phyloP scores from a whole-genome alignment of 441 rosid species.

The Gossypium aridum region DNA sequence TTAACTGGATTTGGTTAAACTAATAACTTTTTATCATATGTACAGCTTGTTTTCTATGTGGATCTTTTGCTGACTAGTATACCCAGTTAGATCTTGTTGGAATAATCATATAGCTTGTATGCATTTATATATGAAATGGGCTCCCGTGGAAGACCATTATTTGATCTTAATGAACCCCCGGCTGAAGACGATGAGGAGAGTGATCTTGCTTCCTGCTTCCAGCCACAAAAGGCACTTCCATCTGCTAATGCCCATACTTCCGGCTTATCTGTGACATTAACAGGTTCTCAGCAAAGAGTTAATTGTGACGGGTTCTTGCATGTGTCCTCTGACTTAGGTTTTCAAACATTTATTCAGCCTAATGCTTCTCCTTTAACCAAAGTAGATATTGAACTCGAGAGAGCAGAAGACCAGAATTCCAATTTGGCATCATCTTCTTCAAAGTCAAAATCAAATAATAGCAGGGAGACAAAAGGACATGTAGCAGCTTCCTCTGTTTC shows the following conservation, averaged over 20 bases:
- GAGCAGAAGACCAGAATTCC: conserved; percentile 24
- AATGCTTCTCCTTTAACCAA: conserved; percentile 27
- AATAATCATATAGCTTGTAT: conserved; percentile 40
- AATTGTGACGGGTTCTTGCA: conserved; percentile 63
- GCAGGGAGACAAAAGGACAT: conserved; percentile 28
- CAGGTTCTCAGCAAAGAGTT: conserved; percentile 37
- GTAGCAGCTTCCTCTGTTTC: conserved; percentile 25
- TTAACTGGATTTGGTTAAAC: neutral
- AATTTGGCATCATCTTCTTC: conserved; percentile 27
- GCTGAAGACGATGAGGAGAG: conserved; percentile 50
- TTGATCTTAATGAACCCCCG: conserved; percentile 98
- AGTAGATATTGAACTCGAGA: conserved; percentile 32
- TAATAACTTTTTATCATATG: neutral
- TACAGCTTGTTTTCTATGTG: conserved; percentile 25
- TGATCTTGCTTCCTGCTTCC: conserved; percentile 36
- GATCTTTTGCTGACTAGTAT: conserved; percentile 20
- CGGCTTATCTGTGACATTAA: conserved; percentile 44
- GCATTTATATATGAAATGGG: conserved; percentile 81
- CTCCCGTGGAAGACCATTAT: conserved; percentile 69
- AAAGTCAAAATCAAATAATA: conserved; percentile 21
- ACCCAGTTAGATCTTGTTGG: conserved; percentile 17
- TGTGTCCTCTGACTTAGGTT: conserved; percentile 70
- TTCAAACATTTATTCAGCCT: conserved; percentile 84
- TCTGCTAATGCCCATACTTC: conserved; percentile 35
- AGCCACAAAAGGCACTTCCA: conserved; percentile 55